phyloP scores from a whole-genome alignment of 1,139 yeast species.

The Magnusiomyces sp. region DNA sequence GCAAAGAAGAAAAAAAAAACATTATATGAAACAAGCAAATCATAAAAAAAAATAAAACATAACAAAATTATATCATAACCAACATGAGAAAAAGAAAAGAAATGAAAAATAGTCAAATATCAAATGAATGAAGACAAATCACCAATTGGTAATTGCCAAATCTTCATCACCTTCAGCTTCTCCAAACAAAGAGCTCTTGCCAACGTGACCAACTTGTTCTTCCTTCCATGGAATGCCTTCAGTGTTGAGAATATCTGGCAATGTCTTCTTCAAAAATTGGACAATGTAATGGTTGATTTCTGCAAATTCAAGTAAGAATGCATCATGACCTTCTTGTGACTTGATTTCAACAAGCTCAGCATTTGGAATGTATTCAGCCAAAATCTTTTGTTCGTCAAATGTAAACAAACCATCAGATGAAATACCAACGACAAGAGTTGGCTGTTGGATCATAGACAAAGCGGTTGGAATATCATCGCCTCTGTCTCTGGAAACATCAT shows the following conservation, averaged over 20 bases:
- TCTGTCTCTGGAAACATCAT: conserved; percentile 81
- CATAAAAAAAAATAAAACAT: no score
- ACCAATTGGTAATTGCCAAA: conserved; percentile 80
- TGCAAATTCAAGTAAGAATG: conserved; percentile 81
- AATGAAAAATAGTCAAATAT: neutral
- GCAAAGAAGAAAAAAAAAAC: no score
- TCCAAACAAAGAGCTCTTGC: conserved; percentile 77
- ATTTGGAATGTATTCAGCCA: conserved; percentile 69
- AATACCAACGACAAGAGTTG: conserved; percentile 80
- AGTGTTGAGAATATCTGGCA: conserved; percentile 48
- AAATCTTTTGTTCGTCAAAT: conserved; percentile 76
- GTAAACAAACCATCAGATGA: conserved; percentile 91
- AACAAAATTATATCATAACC: neutral
- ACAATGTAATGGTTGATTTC: conserved; percentile 65
- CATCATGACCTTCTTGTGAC: conserved; percentile 98
- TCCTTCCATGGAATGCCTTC: conserved; percentile 45
- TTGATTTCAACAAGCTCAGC: conserved; percentile 60
- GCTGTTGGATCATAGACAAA: conserved; percentile 52
- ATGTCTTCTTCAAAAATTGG: conserved; percentile 49
- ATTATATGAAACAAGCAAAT: no score
- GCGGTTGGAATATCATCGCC: conserved; percentile 45
- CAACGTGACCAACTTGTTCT: conserved; percentile 39
- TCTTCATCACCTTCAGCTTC: conserved; percentile 63
- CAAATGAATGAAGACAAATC: conserved; percentile 12
- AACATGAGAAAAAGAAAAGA: neutral